phyloP scores from a whole-genome alignment of 2,329 filamentous ascomycete species.

The Ophiostoma sp. region DNA sequence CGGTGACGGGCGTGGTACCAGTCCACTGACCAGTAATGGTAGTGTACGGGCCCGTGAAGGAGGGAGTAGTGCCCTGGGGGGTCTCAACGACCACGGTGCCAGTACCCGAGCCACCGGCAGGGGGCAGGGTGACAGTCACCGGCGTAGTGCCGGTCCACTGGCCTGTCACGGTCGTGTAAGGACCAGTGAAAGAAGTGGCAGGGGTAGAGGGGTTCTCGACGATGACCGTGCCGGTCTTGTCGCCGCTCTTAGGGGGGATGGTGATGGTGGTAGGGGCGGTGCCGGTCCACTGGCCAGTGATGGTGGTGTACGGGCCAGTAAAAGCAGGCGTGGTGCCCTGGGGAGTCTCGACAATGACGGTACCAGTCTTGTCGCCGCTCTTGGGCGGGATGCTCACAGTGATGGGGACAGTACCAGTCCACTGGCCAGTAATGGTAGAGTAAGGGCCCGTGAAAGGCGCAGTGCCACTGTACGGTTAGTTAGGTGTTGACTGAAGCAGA shows the following conservation, averaged over 20 bases:
- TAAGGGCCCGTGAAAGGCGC: slow-evolving; percentile 25
- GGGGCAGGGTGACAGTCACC: not conserved
- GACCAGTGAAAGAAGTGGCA: slow-evolving; percentile 23
- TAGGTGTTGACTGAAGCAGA: not conserved
- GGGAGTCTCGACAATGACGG: slow-evolving; percentile 23
- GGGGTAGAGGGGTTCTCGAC: slow-evolving; percentile 21
- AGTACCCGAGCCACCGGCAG: not conserved
- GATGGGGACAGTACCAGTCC: slow-evolving; percentile 21
- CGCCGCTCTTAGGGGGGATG: slow-evolving; percentile 20
- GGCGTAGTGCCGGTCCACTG: not conserved
- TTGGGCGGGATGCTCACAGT: slow-evolving; percentile 24
- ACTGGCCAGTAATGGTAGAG: slow-evolving; percentile 25
- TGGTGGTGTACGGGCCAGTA: slow-evolving; percentile 26
- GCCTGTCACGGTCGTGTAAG: slow-evolving; percentile 25
- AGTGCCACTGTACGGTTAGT: not conserved
- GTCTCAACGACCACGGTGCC: not conserved
- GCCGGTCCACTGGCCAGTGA: slow-evolving; percentile 25
- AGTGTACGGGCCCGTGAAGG: slow-evolving; percentile 26
- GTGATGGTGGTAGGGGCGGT: slow-evolving; percentile 22
- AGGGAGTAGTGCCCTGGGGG: slow-evolving; percentile 17
- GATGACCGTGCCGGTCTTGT: slow-evolving; percentile 23
- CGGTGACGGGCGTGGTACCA: slow-evolving; percentile 22
- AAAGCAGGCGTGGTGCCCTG: slow-evolving; percentile 22
- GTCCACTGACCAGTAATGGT: slow-evolving; percentile 26
- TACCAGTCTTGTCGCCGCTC: slow-evolving; percentile 20